Base-by-base conservation (phyloP, 805 yeast species). In the Spathaspora passalidarum region DNA sequence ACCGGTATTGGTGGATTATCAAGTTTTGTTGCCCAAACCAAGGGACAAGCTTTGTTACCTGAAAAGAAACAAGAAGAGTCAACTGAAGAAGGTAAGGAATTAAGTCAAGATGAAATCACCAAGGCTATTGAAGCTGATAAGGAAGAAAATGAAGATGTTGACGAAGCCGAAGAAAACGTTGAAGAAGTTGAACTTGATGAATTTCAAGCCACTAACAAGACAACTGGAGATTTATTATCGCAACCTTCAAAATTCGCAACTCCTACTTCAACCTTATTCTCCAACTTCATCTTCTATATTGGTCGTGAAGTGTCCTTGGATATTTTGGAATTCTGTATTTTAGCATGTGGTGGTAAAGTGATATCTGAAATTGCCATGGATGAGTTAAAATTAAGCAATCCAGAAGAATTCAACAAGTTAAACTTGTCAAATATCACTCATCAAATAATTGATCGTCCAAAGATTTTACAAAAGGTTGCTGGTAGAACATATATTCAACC, bases 261-360 rank as follows among this genome's bases (percentile, higher is more conserved):
- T 41, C 78, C 84, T 40, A 69, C 79, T n/a, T 76, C 88, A 10
- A 72, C 75, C 32, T 69, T 94, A 42, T 88, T 92, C 60, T 73
- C 84, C 38, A 78, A 80, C 46, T 86, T 90, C 63, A 79, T 85
- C 4, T 92, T 94, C 66, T 94, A 70, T 62, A 80, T 94, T 47
- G 96, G 97, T 45, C 86, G 99, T 68, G 99, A 94, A 72, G 98
- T 94, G 35, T 88, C 98, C 20, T 73, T 91, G 51, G 98, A 94
- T 56, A 80, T 90, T 54, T 72, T 92, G 53, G 98, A 94, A 70
- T 88, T 94, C 63, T 76, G 90, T 52, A 82, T 91, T 48, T 72
- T 90, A 47, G 80, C 97, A 1, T 82, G 86, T 58, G 97, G 97
- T 50, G 98, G 97, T 43, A 74, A 77, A 49, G 76, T 89, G 29